Evolutionary conservation across 108 stramenopile species (phyloP).

Genomic region (Cyclotella kingstonii): DNA sequence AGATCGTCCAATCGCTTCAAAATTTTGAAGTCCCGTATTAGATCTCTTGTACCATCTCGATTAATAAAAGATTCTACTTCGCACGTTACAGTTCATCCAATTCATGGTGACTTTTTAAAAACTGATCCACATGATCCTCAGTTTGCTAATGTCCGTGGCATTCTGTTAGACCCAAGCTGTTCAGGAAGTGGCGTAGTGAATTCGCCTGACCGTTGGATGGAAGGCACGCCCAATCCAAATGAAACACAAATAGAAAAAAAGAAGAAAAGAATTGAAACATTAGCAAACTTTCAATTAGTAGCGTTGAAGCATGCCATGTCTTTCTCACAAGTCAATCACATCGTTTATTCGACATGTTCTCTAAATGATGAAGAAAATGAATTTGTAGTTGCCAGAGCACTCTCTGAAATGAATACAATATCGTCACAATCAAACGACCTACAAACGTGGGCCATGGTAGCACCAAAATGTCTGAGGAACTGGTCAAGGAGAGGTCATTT

Average conservation of each 20-base stretch:
- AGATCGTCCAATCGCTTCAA: constrained; percentile 70
- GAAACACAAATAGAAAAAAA: constrained; percentile 11
- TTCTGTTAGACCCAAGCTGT: constrained; percentile 97
- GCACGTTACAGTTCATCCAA: constrained; percentile 39
- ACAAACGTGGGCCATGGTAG: constrained; percentile 54
- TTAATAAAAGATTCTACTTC: neutral
- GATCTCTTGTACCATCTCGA: constrained; percentile 36
- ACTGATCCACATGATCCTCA: constrained; percentile 54
- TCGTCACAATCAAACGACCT: constrained; percentile 25
- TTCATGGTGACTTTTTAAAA: constrained; percentile 85
- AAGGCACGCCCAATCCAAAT: constrained; percentile 22
- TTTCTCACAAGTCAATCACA: constrained; percentile 81
- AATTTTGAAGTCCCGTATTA: constrained; percentile 71
- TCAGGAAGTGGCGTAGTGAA: constrained; percentile 95
- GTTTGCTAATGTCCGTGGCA: constrained; percentile 66
- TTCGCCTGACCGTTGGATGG: constrained; percentile 61
- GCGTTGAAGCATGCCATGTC: constrained; percentile 89
- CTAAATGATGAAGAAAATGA: constrained; percentile 95
- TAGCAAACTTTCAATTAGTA: constrained; percentile 89
- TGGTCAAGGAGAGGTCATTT: constrained; percentile 87
- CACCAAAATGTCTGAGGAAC: constrained; percentile 68
- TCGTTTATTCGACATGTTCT: constrained; percentile 99
- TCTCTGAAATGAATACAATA: constrained; percentile 38
- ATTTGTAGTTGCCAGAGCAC: constrained; percentile 78
- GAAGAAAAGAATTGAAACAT: constrained; percentile 55